Conservation (phyloP, 1,284 basidiomycete genomes). For the Bondarzewia mesenterica region DNA sequence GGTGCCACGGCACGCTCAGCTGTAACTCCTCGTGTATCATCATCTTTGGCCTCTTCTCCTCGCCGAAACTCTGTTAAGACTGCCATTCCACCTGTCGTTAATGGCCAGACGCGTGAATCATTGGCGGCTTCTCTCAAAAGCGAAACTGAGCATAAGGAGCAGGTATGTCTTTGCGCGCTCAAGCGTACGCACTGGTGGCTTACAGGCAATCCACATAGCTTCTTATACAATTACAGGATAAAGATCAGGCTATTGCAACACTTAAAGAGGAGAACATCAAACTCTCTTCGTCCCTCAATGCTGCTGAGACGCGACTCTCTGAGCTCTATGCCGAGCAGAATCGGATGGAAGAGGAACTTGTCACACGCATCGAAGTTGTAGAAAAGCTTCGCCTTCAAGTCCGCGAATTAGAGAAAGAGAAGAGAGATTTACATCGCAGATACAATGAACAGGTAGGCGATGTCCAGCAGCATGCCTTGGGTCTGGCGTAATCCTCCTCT, state of each 20-base stretch:
- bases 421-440: slow-evolving; percentile 65
- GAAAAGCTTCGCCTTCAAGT: slow-evolving; percentile 73
- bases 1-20: slow-evolving; percentile 33
- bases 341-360: slow-evolving; percentile 69
- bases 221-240: slow-evolving; percentile 66
- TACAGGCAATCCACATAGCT: slow-evolving; percentile 35
- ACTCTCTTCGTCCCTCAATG: slow-evolving; percentile 52
- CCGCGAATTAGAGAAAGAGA: slow-evolving; percentile 77
- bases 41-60: slow-evolving; percentile 26
- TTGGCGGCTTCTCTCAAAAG: slow-evolving; percentile 57
- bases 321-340: slow-evolving; percentile 75
- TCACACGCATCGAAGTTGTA: slow-evolving; percentile 66
- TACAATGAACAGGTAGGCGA: slow-evolving; percentile 72
- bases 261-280: slow-evolving; percentile 57
- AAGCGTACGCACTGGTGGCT: not conserved
- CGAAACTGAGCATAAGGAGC: slow-evolving; percentile 75
- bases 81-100: slow-evolving; percentile 27
- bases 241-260: slow-evolving; percentile 56
- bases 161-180: slow-evolving; percentile 34
- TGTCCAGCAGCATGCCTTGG: not conserved
- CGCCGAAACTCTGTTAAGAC: slow-evolving; percentile 45
- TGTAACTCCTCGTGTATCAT: slow-evolving; percentile 24
- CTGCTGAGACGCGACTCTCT: slow-evolving; percentile 59
- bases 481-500: not conserved
- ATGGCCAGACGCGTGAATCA: slow-evolving; percentile 40